These are phyloP conservation scores for Tuber melanosporum DNA, from an alignment of 495 filamentous ascomycete species.

Conservation along the genomic window DNA sequence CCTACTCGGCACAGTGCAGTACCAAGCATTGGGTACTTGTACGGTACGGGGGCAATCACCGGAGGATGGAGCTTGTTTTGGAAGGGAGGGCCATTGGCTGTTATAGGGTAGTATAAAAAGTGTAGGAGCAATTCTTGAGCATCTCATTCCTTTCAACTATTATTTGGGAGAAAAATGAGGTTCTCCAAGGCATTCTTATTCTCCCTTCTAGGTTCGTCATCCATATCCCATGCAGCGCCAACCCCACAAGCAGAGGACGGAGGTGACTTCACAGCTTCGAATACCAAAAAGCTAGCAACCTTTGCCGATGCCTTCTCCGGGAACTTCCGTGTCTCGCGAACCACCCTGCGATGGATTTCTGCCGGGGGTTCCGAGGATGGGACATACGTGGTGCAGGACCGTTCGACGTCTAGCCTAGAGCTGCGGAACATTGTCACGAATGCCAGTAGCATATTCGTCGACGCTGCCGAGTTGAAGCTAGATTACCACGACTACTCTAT, in stretches of 20 bases:
- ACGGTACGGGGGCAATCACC: not conserved
- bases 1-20: too few relatives aligned
- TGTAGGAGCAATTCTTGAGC: not conserved
- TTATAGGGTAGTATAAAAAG: not conserved
- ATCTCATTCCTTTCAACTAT: not conserved
- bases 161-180: not conserved
- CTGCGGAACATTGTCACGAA: slow-evolving; percentile 50
- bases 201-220: slow-evolving; percentile 10
- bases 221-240: slow-evolving; percentile 13
- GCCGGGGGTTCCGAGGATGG: slow-evolving; percentile 46
- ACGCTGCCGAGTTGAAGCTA: slow-evolving; percentile 21
- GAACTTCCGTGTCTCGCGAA: slow-evolving; percentile 26
- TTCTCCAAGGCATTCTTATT: not conserved
- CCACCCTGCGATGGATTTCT: slow-evolving; percentile 46
- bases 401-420: slow-evolving; percentile 43
- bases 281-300: slow-evolving; percentile 42
- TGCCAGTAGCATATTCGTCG: slow-evolving; percentile 48
- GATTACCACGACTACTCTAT: slow-evolving; percentile 45
- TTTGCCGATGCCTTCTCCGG: slow-evolving; percentile 46
- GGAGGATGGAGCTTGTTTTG: not conserved
- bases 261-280: not conserved
- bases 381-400: slow-evolving; percentile 45
- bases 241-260: slow-evolving; percentile 4
- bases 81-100: not conserved
- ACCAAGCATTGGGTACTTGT: not conserved